Conservation (phyloP, 1,284 basidiomycete genomes). For the Ceratorhiza oryzae-sativae region DNA sequence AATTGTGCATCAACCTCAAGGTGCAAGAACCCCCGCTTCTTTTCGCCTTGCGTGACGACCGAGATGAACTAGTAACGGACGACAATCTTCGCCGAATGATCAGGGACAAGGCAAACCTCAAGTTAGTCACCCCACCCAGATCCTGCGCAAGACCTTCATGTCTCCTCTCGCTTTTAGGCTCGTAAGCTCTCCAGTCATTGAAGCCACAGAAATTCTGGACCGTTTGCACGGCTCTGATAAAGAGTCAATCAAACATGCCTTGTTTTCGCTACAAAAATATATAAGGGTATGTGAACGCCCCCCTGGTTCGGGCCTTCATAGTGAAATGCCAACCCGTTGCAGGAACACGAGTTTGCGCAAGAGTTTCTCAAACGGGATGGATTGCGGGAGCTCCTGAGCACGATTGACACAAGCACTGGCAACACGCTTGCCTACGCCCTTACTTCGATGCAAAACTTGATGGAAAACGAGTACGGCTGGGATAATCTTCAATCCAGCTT, state of each 20-base stretch:
- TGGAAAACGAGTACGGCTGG: slow-evolving; percentile 86
- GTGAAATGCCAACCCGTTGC: background rate
- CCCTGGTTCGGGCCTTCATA: background rate
- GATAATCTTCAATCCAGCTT: slow-evolving; percentile 72
- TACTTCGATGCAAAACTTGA: slow-evolving; percentile 83
- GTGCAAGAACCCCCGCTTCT: slow-evolving; percentile 82
- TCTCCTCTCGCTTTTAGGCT: slow-evolving; percentile 57
- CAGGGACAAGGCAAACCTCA: slow-evolving; percentile 76
- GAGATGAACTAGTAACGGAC: slow-evolving; percentile 89
- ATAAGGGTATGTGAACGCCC: slow-evolving; percentile 63
- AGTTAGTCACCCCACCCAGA: slow-evolving; percentile 62
- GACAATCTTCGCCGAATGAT: slow-evolving; percentile 86
- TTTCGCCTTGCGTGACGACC: slow-evolving; percentile 87
- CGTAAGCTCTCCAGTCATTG: slow-evolving; percentile 80
- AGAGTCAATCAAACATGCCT: slow-evolving; percentile 67
- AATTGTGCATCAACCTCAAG: slow-evolving; percentile 80
- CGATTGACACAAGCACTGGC: slow-evolving; percentile 73
- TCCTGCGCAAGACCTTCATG: background rate
- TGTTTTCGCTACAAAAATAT: slow-evolving; percentile 84
- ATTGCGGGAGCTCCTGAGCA: slow-evolving; percentile 72
- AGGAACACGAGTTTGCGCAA: slow-evolving; percentile 88
- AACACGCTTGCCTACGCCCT: slow-evolving; percentile 90
- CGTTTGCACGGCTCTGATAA: slow-evolving; percentile 72
- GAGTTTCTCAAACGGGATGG: slow-evolving; percentile 86
- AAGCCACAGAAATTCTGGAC: slow-evolving; percentile 80